Evolutionary conservation across 2,329 filamentous ascomycete species (phyloP).

Genomic region (Colletotrichum scovillei): DNA sequence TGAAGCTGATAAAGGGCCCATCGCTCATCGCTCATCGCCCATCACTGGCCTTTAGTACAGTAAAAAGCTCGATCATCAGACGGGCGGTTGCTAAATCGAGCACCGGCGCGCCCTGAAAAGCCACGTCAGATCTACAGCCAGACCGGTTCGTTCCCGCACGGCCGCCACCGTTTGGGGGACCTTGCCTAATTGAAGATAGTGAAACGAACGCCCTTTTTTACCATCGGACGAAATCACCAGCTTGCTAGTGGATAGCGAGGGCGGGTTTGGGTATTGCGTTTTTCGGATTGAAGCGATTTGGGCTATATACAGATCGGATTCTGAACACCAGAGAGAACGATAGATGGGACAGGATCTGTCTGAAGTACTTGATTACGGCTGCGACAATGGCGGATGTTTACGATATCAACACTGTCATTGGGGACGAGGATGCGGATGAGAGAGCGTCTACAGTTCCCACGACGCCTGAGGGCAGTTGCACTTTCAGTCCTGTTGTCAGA

Average conservation of each 20-base stretch:
- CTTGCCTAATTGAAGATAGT: conserved; percentile 14
- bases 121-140: conserved; percentile 8
- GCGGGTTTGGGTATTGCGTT: background rate
- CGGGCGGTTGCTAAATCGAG: background rate
- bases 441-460: conserved; percentile 55
- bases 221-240: conserved; percentile 37
- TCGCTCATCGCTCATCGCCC: background rate
- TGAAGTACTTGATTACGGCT: background rate
- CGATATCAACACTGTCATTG: background rate
- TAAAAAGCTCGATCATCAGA: background rate
- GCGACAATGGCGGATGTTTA: background rate
- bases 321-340: background rate
- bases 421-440: background rate
- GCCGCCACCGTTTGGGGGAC: conserved; percentile 7
- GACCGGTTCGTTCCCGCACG: conserved; percentile 17
- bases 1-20: background rate
- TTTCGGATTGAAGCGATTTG: background rate
- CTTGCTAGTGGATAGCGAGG: background rate
- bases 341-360: background rate
- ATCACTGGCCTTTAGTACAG: background rate
- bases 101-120: background rate
- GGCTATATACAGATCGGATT: background rate
- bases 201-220: conserved; percentile 23
- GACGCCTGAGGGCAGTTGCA: conserved; percentile 55
- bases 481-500: conserved; percentile 54